Conservation (phyloP, 768 basidiomycete species). For the Boletus pseudo-olivaceus region DNA sequence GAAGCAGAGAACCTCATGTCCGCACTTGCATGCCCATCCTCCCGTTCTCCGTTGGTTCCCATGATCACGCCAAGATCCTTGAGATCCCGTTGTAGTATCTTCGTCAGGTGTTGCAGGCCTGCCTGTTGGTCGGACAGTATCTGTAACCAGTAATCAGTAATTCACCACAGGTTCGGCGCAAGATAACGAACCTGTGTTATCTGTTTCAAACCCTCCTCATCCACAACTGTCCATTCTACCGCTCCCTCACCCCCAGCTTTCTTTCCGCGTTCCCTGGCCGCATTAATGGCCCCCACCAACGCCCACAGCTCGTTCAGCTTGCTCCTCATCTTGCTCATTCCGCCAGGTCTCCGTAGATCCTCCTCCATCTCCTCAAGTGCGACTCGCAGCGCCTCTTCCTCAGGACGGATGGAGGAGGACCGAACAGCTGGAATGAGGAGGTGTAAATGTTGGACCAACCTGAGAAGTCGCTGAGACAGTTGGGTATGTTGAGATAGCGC, state of each 20-base stretch:
- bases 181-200: conserved; percentile 58
- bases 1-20: conserved; percentile 20
- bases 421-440: conserved; percentile 75
- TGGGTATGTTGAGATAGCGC: conserved; percentile 64
- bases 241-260: conserved; percentile 38
- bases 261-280: conserved; percentile 49
- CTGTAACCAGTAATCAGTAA: conserved; percentile 33
- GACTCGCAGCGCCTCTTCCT: conserved; percentile 74
- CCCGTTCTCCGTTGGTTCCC: conserved; percentile 42
- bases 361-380: conserved; percentile 72
- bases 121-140: conserved; percentile 76
- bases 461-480: conserved; percentile 64
- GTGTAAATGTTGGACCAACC: conserved; percentile 71
- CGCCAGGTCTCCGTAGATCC: conserved; percentile 55
- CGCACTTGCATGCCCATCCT: conserved; percentile 22
- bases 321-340: conserved; percentile 57
- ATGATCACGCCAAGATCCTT: conserved; percentile 66
- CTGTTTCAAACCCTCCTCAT: conserved; percentile 77
- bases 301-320: conserved; percentile 87
- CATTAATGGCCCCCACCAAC: conserved; percentile 67
- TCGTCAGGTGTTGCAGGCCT: conserved; percentile 76
- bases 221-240: conserved; percentile 79
- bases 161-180: neutral
- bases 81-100: conserved; percentile 60
- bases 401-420: conserved; percentile 69